Conservation (phyloP, 2,329 filamentous ascomycete genomes). For the Massarina eburnea region DNA sequence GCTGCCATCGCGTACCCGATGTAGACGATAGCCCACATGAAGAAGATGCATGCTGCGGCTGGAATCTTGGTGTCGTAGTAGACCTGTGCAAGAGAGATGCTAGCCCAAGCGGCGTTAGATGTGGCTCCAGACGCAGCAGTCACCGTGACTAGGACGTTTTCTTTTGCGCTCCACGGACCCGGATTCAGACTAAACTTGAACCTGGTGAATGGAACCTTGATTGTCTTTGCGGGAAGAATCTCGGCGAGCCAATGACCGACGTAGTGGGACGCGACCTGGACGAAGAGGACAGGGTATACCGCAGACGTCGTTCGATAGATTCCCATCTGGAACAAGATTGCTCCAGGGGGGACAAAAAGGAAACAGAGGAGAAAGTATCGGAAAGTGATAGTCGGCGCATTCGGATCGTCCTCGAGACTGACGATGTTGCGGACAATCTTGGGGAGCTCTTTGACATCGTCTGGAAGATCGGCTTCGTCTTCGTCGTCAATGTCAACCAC, state of each 20-base stretch:
- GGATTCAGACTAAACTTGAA: slow-evolving; percentile 58
- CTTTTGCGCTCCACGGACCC: slow-evolving; percentile 58
- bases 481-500: slow-evolving; percentile 20
- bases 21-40: slow-evolving; percentile 62
- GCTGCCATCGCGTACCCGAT: slow-evolving; percentile 62
- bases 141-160: slow-evolving; percentile 60
- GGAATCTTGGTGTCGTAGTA: slow-evolving; percentile 59
- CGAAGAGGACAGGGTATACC: slow-evolving; percentile 63
- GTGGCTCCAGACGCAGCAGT: slow-evolving; percentile 38
- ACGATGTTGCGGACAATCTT: slow-evolving; percentile 59
- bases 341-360: slow-evolving; percentile 59
- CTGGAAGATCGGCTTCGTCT: slow-evolving; percentile 29
- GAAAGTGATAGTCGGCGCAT: slow-evolving; percentile 60
- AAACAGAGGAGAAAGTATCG: slow-evolving; percentile 60
- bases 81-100: slow-evolving; percentile 59
- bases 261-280: slow-evolving; percentile 61
- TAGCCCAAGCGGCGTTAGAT: slow-evolving; percentile 45
- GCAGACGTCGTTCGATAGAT: slow-evolving; percentile 60
- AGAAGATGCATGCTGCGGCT: slow-evolving; percentile 58
- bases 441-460: slow-evolving; percentile 56
- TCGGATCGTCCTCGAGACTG: slow-evolving; percentile 59
- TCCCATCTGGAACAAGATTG: slow-evolving; percentile 60
- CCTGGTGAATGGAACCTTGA: slow-evolving; percentile 52
- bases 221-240: slow-evolving; percentile 51
- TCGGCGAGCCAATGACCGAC: slow-evolving; percentile 56